Percentiles rank a stretch among this genome's conserved stretches.
Evolutionary conservation across 2,329 filamentous ascomycete genomes (phyloP).

Genomic region (Cladophialophora carrionii): DNA sequence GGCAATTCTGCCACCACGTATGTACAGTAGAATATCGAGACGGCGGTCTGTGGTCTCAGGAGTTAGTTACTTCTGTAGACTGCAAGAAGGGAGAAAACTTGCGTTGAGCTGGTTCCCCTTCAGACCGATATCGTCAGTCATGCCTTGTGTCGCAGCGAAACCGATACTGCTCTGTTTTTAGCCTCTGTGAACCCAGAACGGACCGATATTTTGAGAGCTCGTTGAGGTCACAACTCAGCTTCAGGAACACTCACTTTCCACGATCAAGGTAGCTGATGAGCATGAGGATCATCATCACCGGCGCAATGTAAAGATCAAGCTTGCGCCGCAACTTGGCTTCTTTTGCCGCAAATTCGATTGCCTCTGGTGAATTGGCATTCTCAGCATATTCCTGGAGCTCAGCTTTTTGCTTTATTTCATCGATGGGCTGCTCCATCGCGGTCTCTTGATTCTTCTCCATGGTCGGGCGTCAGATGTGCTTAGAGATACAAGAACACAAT

Average conservation of each 20-base stretch:
- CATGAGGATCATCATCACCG: slow-evolving; percentile 80
- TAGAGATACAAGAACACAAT: background rate
- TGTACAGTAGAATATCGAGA: slow-evolving; percentile 58
- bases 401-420: slow-evolving; percentile 24
- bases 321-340: slow-evolving; percentile 29
- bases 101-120: slow-evolving; percentile 49
- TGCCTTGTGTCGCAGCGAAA: slow-evolving; percentile 63
- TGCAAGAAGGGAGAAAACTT: background rate
- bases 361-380: slow-evolving; percentile 11
- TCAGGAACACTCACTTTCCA: slow-evolving; percentile 54
- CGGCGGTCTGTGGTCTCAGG: slow-evolving; percentile 42
- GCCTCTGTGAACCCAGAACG: background rate
- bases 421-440: slow-evolving; percentile 10
- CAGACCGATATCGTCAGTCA: slow-evolving; percentile 52
- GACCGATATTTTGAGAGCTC: no score
- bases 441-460: slow-evolving; percentile 18
- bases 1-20: slow-evolving; percentile 57
- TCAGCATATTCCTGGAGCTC: slow-evolving; percentile 29
- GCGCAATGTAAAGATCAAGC: slow-evolving; percentile 36
- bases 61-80: background rate
- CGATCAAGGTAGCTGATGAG: slow-evolving; percentile 83
- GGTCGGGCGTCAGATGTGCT: background rate
- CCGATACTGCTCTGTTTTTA: slow-evolving; percentile 49
- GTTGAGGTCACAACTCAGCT: background rate
- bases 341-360: slow-evolving; percentile 25